Base-by-base conservation (phyloP, 495 filamentous ascomycete genomes). In the Cetradonia linearis region DNA sequence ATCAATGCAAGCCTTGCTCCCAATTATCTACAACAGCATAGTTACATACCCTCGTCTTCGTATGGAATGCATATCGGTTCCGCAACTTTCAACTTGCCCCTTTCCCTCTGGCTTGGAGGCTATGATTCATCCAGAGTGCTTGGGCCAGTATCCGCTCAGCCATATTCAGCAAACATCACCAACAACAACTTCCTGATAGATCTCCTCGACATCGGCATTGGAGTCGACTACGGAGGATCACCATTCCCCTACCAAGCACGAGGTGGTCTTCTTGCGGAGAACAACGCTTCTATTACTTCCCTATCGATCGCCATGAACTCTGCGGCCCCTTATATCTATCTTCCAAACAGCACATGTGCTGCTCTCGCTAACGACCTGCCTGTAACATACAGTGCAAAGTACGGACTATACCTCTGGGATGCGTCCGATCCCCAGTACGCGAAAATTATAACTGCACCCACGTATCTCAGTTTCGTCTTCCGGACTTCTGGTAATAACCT, bases 41-140 rank as follows among this genome's bases (percentile, higher is more conserved):
- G 25, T 28, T n/a, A 42, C 37, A 76, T 72, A 27, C 71, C 72
- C 0, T 81, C 79, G 2, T 75, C 75, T 58, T 79, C 79, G 7
- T 81, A 72, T 58, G 73, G 75, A 3, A 68, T 83, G 67, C 79
- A 82, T 62, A 74, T 80, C 50, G 78, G 80, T 3, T 77, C 78
- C 5, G 75, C 65, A 2, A 55, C 65, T 10, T 66, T 69, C 7
- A 60, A 62, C 7, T 74, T 80, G 59, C 50, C 68, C 5, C 76
- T 71, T 1, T 78, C 74, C 3, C 64, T 79, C 30, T 65, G 72
- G 49, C 70, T 80, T 53, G 78, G 79, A 5, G 78, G 78, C 2
- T 83, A 77, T 63, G 77, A 81, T 64, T 69, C 73, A 47, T 72
- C 67, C 38, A 67, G 76, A 36, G 58, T 76, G 20, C 20, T 70